Evolutionary conservation across 1,139 yeast species (phyloP), one percentile per base, ranked within the genome.

Genomic region (Meyerozyma athensensis): DNA sequence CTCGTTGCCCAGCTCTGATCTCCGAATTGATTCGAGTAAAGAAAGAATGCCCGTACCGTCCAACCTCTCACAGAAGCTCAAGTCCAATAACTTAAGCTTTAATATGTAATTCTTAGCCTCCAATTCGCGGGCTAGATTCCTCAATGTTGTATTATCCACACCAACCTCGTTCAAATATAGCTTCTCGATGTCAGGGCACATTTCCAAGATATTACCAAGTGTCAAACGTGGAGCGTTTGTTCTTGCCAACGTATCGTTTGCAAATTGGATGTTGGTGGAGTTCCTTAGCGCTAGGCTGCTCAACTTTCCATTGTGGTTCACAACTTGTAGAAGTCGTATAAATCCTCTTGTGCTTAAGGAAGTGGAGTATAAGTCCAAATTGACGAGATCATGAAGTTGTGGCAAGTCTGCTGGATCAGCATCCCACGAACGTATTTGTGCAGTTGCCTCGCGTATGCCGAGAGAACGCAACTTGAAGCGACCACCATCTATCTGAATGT

Each of bases 41-140:
- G 32, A 14, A 16, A 28, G 20, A 17, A 28, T 17, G 10, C 32
- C 32, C 7, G 20, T 28, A 4, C 32, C 32, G 7, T 28, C 32
- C 10, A 28, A 9, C 32, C 20, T n/a, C 20, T 28, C 32, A 13
- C 32, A 28, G 18, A 28, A 28, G 13, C 32, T 28, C 32, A 28
- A 28, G 19, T 28, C 32, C 10, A 28, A 10, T 10, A 9, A 8
- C 18, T 28, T 28, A 4, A 28, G 32, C 7, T 16, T 19, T 10
- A 28, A 17, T 16, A 9, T 28, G 10, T 12, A 9, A 7, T n/a
- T 28, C 13, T 7, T 28, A n/a, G n/a, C 4, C 14, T 12, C 19
- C 10, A 28, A 12, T 18, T 28, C 32, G 5, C 32, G 32, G 4
- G 20, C 32, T 17, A 28, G 18, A 10, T 28, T 16, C 13, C 32